Evolutionary conservation across 2,329 filamentous ascomycete species (phyloP), one percentile per base, ranked within the genome.

Genomic region (Pyrenochaeta sp.): DNA sequence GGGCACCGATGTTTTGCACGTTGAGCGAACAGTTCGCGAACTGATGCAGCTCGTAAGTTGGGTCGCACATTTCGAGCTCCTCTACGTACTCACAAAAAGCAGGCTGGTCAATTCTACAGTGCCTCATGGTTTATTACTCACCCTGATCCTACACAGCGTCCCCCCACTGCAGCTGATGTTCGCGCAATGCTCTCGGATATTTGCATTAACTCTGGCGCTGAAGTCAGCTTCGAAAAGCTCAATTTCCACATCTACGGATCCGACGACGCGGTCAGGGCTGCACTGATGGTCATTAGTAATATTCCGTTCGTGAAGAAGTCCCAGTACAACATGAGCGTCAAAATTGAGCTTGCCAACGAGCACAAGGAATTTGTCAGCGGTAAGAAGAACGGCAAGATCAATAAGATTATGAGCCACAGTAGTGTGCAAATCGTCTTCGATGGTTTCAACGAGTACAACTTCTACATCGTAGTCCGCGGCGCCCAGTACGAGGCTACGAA

Each of bases 331-430:
- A 96, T 99, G 76, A 89, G 93, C 55, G 94, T 99, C 74, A 98
- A 98, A 83, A 96, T 99, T 62, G 95, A 99, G 82, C 89, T 99
- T 55, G 95, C 95, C 72, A 98, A 98, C 74, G 95, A 99, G 81
- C 95, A 99, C 83, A 99, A 99, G 79, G 95, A 99, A 75, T 99
- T 99, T 76, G 95, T 99, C 56, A 97, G 93, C 69, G 95, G 95
- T 68, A 99, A 99, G 85, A 99, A 99, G 84, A 99, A 99, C 72
- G 95, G 95, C 79, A 99, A 99, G 82, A 99, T 99, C 80, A 99
- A 99, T 85, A 99, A 99, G 84, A 99, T 99, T 73, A 99, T 99
- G 95, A 95, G 94, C 25, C 94, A 98, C 79, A 97, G 93, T 84
- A 97, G 96, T 70, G 95, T 99, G 12, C 95, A 99, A 80, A 98